A percentile compares a stretch with the other conserved stretches of the same genome.
Conservation (phyloP, 352 stramenopile species). For the Phytophthora aleatoria region DNA sequence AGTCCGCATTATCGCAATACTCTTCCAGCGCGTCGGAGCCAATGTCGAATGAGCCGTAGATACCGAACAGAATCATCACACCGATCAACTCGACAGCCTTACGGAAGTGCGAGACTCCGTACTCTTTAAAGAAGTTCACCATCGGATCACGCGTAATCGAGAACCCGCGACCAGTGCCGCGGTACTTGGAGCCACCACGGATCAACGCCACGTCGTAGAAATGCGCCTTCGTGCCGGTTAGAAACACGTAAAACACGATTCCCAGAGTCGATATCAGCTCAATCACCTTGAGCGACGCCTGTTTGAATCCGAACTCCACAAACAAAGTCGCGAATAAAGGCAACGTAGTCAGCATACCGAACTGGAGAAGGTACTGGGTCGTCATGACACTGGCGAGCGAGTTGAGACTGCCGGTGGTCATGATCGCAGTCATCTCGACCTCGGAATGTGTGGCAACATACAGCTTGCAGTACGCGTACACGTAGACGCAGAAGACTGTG, state of each 20-base stretch:
- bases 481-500: slow-evolving; percentile 87
- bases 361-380: slow-evolving; percentile 88
- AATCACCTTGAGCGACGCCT: slow-evolving; percentile 74
- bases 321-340: slow-evolving; percentile 79
- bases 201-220: slow-evolving; percentile 88
- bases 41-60: slow-evolving; percentile 83
- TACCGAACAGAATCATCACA: slow-evolving; percentile 82
- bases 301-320: slow-evolving; percentile 81
- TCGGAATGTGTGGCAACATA: slow-evolving; percentile 81
- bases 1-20: slow-evolving; percentile 56
- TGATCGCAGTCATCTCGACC: slow-evolving; percentile 60
- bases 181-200: slow-evolving; percentile 86
- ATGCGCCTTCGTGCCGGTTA: slow-evolving; percentile 87
- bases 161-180: slow-evolving; percentile 85
- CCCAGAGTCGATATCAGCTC: slow-evolving; percentile 81
- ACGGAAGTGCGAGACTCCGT: slow-evolving; percentile 87
- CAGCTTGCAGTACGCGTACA: slow-evolving; percentile 86
- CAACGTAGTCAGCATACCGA: slow-evolving; percentile 84
- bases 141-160: slow-evolving; percentile 86
- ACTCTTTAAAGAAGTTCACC: slow-evolving; percentile 91
- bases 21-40: slow-evolving; percentile 44
- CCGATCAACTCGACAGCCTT: slow-evolving; percentile 88
- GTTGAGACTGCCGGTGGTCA: slow-evolving; percentile 61
- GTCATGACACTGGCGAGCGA: slow-evolving; percentile 80
- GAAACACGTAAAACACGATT: slow-evolving; percentile 89